A percentile compares a stretch with the other conserved stretches of the same genome.
phyloP scores from a whole-genome alignment of 306 rosid genomes.

The Ochetophila trinervis region DNA sequence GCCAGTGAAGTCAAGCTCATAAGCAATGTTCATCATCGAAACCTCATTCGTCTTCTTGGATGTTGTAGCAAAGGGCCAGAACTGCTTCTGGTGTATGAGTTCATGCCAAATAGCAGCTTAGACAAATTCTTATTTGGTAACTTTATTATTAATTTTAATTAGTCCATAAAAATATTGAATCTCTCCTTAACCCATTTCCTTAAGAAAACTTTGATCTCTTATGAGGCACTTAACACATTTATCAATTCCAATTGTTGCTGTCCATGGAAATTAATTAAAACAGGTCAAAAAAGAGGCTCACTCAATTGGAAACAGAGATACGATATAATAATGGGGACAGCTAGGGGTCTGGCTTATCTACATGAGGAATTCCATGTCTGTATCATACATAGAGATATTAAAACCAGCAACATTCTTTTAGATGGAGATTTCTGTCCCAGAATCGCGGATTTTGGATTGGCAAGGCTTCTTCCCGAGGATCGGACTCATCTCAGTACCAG shows the following conservation, averaged over 20 bases:
- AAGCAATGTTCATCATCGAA: conserved; percentile 69
- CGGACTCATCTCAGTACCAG: conserved; percentile 60
- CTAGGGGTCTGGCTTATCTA: conserved; percentile 59
- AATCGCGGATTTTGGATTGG: conserved; percentile 77
- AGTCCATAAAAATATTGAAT: too few species aligned
- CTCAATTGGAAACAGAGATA: conserved; percentile 57
- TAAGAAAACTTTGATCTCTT: too few species aligned
- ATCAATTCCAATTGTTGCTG: too few species aligned
- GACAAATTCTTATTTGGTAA: conserved; percentile 73
- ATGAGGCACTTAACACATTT: too few species aligned
- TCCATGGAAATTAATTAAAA: neutral
- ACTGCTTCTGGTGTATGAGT: conserved; percentile 66
- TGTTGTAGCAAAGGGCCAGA: conserved; percentile 60
- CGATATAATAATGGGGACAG: conserved; percentile 61
- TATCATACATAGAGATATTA: conserved; percentile 77
- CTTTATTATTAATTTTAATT: too few species aligned
- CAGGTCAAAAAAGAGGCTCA: conserved; percentile 46
- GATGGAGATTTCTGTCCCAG: conserved; percentile 58
- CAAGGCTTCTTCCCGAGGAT: conserved; percentile 61
- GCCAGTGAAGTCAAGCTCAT: conserved; percentile 68
- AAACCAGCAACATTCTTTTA: conserved; percentile 58
- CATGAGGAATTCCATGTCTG: conserved; percentile 72
- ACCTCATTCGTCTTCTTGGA: conserved; percentile 67
- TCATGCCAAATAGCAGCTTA: conserved; percentile 59
- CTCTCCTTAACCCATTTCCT: too few species aligned